Evolutionary conservation across 1,139 yeast species (phyloP).

Genomic region (Blastobotrys elegans): DNA sequence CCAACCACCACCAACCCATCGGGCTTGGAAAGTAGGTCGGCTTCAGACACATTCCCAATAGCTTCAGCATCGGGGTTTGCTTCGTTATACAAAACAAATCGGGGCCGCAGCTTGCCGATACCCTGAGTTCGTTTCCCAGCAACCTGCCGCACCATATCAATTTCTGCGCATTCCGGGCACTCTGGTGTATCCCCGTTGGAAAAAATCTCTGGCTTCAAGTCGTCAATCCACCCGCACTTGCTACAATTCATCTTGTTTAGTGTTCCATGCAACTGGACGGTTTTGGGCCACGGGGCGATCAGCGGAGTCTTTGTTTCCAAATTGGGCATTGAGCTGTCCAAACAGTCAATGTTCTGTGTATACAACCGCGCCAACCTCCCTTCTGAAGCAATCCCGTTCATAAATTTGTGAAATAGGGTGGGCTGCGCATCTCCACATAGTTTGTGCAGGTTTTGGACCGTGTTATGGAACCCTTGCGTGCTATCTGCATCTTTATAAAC

Average conservation of each 20-base stretch:
- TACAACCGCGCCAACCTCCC: constrained; percentile 66
- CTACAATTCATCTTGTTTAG: constrained; percentile 68
- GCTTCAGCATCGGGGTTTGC: constrained; percentile 84
- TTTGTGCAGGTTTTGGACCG: constrained; percentile 59
- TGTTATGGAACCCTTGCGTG: constrained; percentile 61
- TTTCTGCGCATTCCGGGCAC: constrained; percentile 54
- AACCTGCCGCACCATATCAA: constrained; percentile 44
- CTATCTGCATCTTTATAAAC: constrained; percentile 65
- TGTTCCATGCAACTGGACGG: constrained; percentile 78
- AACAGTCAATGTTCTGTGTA: constrained; percentile 43
- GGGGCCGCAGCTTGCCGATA: constrained; percentile 71
- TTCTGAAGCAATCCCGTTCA: constrained; percentile 54
- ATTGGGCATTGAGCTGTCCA: constrained; percentile 41
- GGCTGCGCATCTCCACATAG: constrained; percentile 59
- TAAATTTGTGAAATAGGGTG: constrained; percentile 65
- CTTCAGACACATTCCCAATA: constrained; percentile 65
- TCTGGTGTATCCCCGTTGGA: constrained; percentile 39
- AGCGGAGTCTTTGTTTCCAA: constrained; percentile 48
- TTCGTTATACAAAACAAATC: constrained; percentile 81
- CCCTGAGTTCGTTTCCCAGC: constrained; percentile 75
- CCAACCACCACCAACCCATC: constrained; percentile 82
- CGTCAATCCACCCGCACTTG: constrained; percentile 54
- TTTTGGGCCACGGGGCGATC: constrained; percentile 44
- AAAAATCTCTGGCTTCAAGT: constrained; percentile 41
- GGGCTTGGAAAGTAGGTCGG: constrained; percentile 51